Evolutionary conservation across 257 asterid genomes (phyloP).

Genomic region (Handroanthus guayacan): DNA sequence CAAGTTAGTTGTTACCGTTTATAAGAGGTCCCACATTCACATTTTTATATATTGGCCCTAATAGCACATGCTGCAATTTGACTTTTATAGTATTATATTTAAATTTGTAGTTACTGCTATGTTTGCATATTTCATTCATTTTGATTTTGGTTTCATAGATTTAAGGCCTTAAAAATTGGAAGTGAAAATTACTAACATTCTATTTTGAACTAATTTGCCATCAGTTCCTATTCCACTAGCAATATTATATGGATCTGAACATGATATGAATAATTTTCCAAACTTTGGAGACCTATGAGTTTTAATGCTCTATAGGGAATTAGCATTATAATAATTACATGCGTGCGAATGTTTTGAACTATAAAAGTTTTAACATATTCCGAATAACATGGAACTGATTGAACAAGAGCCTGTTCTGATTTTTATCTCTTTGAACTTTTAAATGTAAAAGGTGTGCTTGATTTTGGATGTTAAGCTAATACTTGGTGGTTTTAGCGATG

Average conservation of each 20-base stretch:
- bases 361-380: neutral
- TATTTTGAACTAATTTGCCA: neutral
- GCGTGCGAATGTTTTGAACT: neutral
- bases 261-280: too few species aligned
- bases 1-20: neutral
- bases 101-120: conserved; percentile 9
- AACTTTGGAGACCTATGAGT: neutral
- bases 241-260: neutral
- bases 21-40: neutral
- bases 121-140: neutral
- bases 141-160: neutral
- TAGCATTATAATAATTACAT: neutral
- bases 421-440: neutral
- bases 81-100: neutral
- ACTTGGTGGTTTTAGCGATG: too few species aligned
- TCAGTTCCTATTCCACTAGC: neutral
- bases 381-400: neutral
- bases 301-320: neutral
- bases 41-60: neutral
- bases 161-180: neutral
- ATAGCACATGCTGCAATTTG: neutral
- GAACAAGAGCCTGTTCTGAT: neutral
- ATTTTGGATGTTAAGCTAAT: too few species aligned
- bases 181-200: neutral
- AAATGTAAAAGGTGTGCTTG: too few species aligned